Percentiles rank a stretch among this genome's conserved stretches.
phyloP scores from a whole-genome alignment of 139 green algal genomes.

The Cymbomonas tetramitiformis region DNA sequence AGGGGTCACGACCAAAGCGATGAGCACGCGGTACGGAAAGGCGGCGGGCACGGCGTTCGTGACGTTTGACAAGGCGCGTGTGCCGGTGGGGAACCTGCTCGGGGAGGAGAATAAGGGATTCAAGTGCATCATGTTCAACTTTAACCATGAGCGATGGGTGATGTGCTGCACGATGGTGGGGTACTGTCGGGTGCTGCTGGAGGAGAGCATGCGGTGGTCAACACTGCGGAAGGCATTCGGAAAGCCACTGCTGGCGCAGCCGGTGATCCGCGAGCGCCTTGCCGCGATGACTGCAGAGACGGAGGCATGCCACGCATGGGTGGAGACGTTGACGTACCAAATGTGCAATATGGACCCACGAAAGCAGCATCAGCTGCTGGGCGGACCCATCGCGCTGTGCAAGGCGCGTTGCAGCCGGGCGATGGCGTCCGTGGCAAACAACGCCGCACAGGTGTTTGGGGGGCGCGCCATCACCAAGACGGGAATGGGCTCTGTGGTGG shows the following conservation, averaged over 20 bases:
- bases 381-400: slow-evolving; percentile 11
- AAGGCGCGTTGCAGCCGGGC: slow-evolving; percentile 1
- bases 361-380: slow-evolving; percentile 16
- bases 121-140: slow-evolving; percentile 26
- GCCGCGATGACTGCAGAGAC: slow-evolving; percentile 5
- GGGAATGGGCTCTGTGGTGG: slow-evolving; percentile 8
- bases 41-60: slow-evolving; percentile 14
- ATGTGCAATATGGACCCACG: not conserved
- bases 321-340: slow-evolving; percentile 20
- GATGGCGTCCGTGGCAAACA: not conserved
- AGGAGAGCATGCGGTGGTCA: slow-evolving; percentile 17
- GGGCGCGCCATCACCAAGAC: slow-evolving; percentile 11
- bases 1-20: not conserved
- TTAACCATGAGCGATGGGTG: slow-evolving; percentile 22
- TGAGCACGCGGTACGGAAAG: slow-evolving; percentile 5
- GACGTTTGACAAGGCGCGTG: slow-evolving; percentile 11
- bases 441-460: slow-evolving; percentile 8
- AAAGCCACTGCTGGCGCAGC: slow-evolving; percentile 16
- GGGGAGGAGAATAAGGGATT: slow-evolving; percentile 15
- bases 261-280: slow-evolving; percentile 13
- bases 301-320: slow-evolving; percentile 9
- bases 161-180: not conserved
- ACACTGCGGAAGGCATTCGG: slow-evolving; percentile 10
- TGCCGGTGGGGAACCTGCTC: slow-evolving; percentile 20
- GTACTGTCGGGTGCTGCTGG: slow-evolving; percentile 1